Base-by-base conservation (phyloP, 2,329 filamentous ascomycete genomes). In the Claviceps capensis region DNA sequence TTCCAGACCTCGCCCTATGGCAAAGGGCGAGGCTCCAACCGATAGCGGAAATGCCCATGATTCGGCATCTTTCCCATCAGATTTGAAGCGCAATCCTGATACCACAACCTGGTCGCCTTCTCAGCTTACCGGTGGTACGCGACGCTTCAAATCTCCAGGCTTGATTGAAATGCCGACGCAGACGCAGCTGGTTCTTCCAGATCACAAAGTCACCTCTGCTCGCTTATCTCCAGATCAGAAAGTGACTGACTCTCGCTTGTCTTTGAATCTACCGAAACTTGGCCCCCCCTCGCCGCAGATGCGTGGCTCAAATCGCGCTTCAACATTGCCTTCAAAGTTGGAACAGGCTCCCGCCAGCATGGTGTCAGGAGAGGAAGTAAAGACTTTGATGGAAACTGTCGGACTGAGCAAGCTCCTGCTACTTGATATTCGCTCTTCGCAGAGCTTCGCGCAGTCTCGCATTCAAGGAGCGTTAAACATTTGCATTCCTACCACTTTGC, bases 401-500 rank as follows among this genome's bases (percentile, higher is more conserved):
- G 59, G 62, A 3, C 60, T 67, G 8, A 61, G 67, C 7, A 69
- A 72, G 1, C 58, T 87, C 0, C 70, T 98, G 36, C 64, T 97
- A 1, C 71, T 98, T 4, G 93, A 98, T 64, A 78, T 97, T 22
- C 81, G 93, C 41, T 89, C 94, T 0, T 87, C 84, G 30, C 88
- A 89, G 19, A 88, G 91, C 58, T 96, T 85, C 62, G 78, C 82
- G 1, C 75, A 79, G 46, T 83, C 86, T 22, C 81, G 86, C 34
- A 86, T 97, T 51, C 71, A 75, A 48, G 83, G 84, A n/a, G 88
- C 91, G 0, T 70, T 98, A 36, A 97, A 94, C 63, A 73, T 98
- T 5, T 97, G 93, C 63, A 95, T 97, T 55, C 93, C 93, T 0
- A 97, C 93, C 0, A 97, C 91, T 0, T 72, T 98, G 14, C 70